phyloP scores from a whole-genome alignment of 352 stramenopile genomes.

The Phytophthora megakarya region DNA sequence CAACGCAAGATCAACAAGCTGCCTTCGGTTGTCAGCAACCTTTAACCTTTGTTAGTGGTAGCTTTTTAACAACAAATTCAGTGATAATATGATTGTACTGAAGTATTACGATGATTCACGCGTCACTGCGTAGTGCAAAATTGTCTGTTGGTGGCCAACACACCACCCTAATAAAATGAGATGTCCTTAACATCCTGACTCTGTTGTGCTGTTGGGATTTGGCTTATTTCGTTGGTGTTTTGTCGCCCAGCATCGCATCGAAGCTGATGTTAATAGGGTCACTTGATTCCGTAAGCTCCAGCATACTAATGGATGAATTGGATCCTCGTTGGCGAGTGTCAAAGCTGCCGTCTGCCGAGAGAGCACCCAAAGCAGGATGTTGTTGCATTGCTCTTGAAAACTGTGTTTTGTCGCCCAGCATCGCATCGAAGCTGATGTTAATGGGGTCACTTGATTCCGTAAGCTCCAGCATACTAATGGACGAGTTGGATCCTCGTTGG shows the following conservation, averaged over 20 bases:
- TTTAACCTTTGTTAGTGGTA: too few species aligned
- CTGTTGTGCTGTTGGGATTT: conserved; percentile 3
- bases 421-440: conserved; percentile 34
- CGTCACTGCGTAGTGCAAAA: conserved; percentile 5
- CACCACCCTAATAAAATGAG: conserved; percentile 16
- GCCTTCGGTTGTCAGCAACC: too few species aligned
- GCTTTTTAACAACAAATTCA: not conserved
- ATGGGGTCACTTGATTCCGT: conserved; percentile 23
- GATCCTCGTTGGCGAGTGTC: conserved; percentile 36
- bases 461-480: conserved; percentile 45
- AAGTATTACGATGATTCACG: conserved; percentile 5
- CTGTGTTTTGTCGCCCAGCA: conserved; percentile 35
- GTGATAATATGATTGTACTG: not conserved
- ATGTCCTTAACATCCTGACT: not conserved
- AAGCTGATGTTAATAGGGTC: conserved; percentile 29
- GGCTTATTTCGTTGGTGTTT: conserved; percentile 17
- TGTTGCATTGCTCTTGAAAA: conserved; percentile 22
- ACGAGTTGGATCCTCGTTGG: conserved; percentile 38
- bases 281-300: conserved; percentile 32
- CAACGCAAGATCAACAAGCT: not conserved
- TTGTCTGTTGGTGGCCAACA: conserved; percentile 1
- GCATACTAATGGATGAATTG: conserved; percentile 45
- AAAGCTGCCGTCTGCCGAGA: conserved; percentile 42
- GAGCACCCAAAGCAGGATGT: conserved; percentile 29
- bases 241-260: conserved; percentile 33